Conservation (phyloP, 176 grass and related monocot species). For the Musa troglodytarum region DNA sequence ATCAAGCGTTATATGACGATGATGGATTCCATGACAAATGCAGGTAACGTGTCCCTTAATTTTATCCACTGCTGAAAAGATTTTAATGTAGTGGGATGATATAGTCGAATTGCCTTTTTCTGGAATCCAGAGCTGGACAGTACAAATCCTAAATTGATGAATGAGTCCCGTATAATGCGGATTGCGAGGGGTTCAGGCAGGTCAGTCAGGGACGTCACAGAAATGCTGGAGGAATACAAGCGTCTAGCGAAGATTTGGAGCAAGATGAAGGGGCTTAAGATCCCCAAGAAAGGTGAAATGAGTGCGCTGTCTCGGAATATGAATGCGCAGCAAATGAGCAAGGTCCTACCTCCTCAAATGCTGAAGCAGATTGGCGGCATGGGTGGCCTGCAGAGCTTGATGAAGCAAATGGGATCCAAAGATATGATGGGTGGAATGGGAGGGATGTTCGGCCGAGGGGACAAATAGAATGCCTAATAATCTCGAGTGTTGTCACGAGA, state of each 20-base stretch:
- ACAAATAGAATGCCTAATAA: background rate
- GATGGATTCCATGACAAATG: slow-evolving; percentile 99
- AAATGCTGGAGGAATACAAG: slow-evolving; percentile 94
- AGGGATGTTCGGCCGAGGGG: slow-evolving; percentile 60
- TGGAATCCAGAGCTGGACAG: slow-evolving; percentile 71
- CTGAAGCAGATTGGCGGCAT: slow-evolving; percentile 86
- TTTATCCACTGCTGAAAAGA: background rate
- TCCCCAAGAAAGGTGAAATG: slow-evolving; percentile 87
- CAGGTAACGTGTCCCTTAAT: slow-evolving; percentile 27
- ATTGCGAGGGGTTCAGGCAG: slow-evolving; percentile 68
- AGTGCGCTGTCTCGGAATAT: slow-evolving; percentile 57
- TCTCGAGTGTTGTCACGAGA: no score
- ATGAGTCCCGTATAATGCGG: slow-evolving; percentile 58
- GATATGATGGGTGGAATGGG: slow-evolving; percentile 55
- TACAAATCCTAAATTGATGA: slow-evolving; percentile 80
- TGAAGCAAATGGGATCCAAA: slow-evolving; percentile 92
- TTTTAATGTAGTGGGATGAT: background rate
- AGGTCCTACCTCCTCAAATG: slow-evolving; percentile 75
- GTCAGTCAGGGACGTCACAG: slow-evolving; percentile 65
- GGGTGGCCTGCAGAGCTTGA: slow-evolving; percentile 62
- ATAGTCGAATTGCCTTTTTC: background rate
- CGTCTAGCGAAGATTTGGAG: slow-evolving; percentile 90
- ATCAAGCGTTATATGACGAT: slow-evolving; percentile 98
- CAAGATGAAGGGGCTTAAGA: slow-evolving; percentile 88
- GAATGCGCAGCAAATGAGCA: slow-evolving; percentile 78